These are phyloP conservation scores for Tricholoma hemisulphureum DNA, from an alignment of 768 basidiomycete species.

Conservation along the genomic window DNA sequence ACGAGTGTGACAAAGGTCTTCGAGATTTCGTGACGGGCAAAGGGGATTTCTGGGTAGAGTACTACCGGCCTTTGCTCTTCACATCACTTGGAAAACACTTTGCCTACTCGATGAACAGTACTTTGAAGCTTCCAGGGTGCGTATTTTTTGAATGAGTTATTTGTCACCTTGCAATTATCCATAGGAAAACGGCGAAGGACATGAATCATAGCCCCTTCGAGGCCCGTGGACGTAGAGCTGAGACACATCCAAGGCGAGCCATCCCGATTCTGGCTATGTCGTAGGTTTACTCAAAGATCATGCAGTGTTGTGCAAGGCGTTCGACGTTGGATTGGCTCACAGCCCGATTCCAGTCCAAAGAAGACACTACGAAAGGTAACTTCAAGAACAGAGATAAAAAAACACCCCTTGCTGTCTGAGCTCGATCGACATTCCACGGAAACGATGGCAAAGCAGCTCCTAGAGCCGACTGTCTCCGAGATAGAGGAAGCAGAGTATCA, in stretches of 20 bases:
- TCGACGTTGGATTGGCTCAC: conserved; percentile 70
- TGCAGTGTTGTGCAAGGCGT: conserved; percentile 75
- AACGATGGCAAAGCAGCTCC: conserved; percentile 51
- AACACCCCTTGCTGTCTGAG: conserved; percentile 27
- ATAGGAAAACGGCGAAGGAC: conserved; percentile 68
- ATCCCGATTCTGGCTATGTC: background rate
- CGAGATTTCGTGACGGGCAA: conserved; percentile 54
- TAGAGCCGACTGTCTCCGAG: conserved; percentile 62
- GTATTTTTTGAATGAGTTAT: conserved; percentile 17
- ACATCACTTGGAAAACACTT: conserved; percentile 87
- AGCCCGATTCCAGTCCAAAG: conserved; percentile 41
- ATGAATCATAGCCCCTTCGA: conserved; percentile 76
- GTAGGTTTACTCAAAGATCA: conserved; percentile 2
- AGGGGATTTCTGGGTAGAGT: conserved; percentile 85
- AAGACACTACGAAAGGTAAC: conserved; percentile 36
- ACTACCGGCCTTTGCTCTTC: conserved; percentile 82
- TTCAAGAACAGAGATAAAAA: conserved; percentile 36
- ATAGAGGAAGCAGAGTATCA: conserved; percentile 72
- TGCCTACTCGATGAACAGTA: conserved; percentile 91
- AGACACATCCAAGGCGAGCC: conserved; percentile 34
- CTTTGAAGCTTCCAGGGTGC: conserved; percentile 78
- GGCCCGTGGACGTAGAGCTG: conserved; percentile 45
- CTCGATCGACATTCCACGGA: conserved; percentile 54
- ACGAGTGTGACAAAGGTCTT: conserved; percentile 64
- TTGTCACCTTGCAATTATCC: background rate